Percentiles rank a stretch among this genome's conserved stretches.
Conservation (phyloP, 169 alveolate genomes). For the Cyclospora cayetanensis region DNA sequence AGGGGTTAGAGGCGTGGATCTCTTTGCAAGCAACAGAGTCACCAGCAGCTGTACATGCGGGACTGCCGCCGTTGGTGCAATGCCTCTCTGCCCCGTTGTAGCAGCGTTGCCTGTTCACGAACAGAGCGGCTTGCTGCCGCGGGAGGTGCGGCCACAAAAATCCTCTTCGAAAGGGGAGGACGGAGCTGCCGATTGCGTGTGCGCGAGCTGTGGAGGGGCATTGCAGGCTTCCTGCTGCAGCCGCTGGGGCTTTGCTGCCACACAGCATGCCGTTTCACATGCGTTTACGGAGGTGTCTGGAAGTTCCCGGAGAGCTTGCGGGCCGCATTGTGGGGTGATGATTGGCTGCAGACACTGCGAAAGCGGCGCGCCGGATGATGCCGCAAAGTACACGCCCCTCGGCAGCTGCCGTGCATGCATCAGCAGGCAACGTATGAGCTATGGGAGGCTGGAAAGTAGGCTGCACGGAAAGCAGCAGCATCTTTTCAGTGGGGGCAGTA, state of each 20-base stretch:
- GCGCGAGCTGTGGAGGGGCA: not conserved
- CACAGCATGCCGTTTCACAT: not conserved
- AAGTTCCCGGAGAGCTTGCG: not conserved
- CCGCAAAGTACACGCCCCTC: no score
- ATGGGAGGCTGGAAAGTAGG: no score
- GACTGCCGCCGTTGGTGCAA: not conserved
- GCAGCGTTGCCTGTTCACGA: conserved; percentile 1
- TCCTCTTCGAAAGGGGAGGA: not conserved
- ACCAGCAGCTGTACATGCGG: conserved; percentile 46
- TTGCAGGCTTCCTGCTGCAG: not conserved
- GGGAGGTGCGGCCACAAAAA: conserved; percentile 1
- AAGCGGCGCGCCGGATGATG: no score
- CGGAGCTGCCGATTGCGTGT: not conserved
- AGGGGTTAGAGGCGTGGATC: not conserved
- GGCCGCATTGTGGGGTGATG: not conserved
- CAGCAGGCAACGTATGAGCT: no score
- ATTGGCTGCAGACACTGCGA: conserved; percentile 21
- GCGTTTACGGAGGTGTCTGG: not conserved
- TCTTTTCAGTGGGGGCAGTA: no score
- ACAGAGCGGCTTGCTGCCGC: not conserved
- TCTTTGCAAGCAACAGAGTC: not conserved
- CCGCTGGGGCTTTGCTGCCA: not conserved
- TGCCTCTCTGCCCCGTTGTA: not conserved
- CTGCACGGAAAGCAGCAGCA: no score
- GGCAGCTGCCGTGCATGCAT: no score